Percentiles rank a stretch among this genome's conserved stretches.
These are phyloP conservation scores for Coix lacrymajobi DNA, from an alignment of 176 grass and related monocot genomes.

Conservation along the genomic window DNA sequence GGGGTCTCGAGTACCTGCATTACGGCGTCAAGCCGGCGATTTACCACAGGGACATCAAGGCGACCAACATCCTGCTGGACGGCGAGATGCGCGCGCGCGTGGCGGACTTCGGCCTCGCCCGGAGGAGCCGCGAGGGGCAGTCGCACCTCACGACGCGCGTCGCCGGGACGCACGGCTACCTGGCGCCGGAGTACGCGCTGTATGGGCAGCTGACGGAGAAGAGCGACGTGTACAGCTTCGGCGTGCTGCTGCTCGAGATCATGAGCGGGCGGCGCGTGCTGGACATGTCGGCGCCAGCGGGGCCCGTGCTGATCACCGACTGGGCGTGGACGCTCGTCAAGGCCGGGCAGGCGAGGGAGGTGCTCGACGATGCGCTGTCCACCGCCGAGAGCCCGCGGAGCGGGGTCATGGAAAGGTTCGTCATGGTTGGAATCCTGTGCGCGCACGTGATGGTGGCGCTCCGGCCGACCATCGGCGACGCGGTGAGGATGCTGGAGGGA, in stretches of 20 bases:
- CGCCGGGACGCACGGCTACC: conserved; percentile 85
- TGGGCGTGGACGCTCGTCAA: conserved; percentile 87
- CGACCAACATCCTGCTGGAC: conserved; percentile 88
- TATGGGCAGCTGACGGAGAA: conserved; percentile 92
- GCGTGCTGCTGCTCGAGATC: conserved; percentile 73
- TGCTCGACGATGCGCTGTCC: conserved; percentile 50
- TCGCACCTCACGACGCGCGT: conserved; percentile 93
- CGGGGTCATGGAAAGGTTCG: conserved; percentile 80
- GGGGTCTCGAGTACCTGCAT: conserved; percentile 74
- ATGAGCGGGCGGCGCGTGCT: conserved; percentile 60
- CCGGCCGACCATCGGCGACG: conserved; percentile 80
- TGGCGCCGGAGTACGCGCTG: conserved; percentile 87
- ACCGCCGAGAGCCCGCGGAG: conserved; percentile 47
- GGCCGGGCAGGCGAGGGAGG: conserved; percentile 46
- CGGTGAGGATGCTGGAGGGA: conserved; percentile 86
- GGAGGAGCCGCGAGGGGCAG: conserved; percentile 70
- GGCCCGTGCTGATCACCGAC: conserved; percentile 79
- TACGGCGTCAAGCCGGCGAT: conserved; percentile 90
- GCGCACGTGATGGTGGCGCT: conserved; percentile 93
- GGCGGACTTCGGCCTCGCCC: conserved; percentile 77
- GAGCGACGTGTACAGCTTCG: conserved; percentile 95
- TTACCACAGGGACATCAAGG: conserved; percentile 87
- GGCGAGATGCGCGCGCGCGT: conserved; percentile 63
- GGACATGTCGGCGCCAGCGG: conserved; percentile 57
- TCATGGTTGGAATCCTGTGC: conserved; percentile 78